Percentiles rank a stretch among this genome's conserved stretches.
Conservation (phyloP, 2,329 filamentous ascomycete genomes). For the Reticulascus tulasneorum region DNA sequence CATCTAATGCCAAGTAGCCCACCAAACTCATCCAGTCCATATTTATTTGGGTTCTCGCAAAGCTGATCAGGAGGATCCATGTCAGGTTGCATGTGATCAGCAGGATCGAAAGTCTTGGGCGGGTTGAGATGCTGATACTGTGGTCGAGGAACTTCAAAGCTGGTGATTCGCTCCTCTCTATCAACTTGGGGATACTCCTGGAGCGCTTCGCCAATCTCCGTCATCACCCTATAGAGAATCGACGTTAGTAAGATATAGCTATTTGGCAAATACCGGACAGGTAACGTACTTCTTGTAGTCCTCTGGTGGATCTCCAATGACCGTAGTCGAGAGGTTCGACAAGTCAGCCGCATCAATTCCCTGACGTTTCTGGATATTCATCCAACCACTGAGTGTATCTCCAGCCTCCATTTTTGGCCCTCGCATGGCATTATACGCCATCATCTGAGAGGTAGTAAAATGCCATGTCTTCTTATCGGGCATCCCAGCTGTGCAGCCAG, state of each 20-base stretch:
- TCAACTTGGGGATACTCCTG: slow-evolving; percentile 7
- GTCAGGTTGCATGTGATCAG: no score
- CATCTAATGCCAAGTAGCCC: no score
- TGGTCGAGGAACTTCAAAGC: slow-evolving; percentile 15
- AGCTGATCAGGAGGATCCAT: no score
- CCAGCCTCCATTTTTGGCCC: slow-evolving; percentile 19
- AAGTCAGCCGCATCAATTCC: no score
- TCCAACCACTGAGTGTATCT: slow-evolving; percentile 24
- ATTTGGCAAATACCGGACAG: no score
- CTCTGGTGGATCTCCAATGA: no score
- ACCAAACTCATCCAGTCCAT: no score
- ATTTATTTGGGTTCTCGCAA: no score
- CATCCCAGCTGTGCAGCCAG: slow-evolving; percentile 11
- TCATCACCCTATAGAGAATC: neutral
- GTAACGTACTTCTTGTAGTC: no score
- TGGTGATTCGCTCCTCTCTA: slow-evolving; percentile 7
- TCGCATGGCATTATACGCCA: slow-evolving; percentile 29
- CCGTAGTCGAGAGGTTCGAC: no score
- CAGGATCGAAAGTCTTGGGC: slow-evolving; percentile 4
- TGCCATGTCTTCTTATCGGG: slow-evolving; percentile 14
- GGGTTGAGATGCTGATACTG: slow-evolving; percentile 10
- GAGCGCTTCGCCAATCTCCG: slow-evolving; percentile 2
- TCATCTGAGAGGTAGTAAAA: slow-evolving; percentile 21
- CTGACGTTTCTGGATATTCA: slow-evolving; percentile 15
- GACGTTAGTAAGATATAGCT: no score